Percentiles rank a stretch among this genome's conserved stretches.
phyloP scores from a whole-genome alignment of 2,329 filamentous ascomycete species.

The Cladosporium cucumerinum region DNA sequence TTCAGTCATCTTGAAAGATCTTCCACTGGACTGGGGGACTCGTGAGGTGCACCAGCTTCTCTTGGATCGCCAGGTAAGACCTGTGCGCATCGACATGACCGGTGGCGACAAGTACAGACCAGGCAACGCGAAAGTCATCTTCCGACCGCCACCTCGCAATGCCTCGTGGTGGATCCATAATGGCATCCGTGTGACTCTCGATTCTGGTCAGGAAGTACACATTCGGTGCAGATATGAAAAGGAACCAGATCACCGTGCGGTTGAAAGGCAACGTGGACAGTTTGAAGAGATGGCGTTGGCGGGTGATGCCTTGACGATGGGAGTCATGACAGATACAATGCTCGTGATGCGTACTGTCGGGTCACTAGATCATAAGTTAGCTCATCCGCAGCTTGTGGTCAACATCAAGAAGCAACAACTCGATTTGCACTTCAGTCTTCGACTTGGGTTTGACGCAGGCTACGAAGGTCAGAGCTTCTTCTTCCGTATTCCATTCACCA shows the following conservation, averaged over 20 bases:
- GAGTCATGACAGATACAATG: conserved; percentile 57
- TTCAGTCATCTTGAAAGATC: conserved; percentile 18
- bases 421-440: background rate
- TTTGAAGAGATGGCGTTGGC: background rate
- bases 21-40: conserved; percentile 24
- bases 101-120: background rate
- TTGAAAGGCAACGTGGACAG: background rate
- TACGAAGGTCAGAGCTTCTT: conserved; percentile 19
- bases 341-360: conserved; percentile 54
- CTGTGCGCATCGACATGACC: conserved; percentile 24
- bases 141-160: conserved; percentile 24
- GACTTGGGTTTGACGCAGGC: background rate
- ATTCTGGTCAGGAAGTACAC: background rate
- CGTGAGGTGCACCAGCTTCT: conserved; percentile 23
- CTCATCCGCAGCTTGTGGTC: conserved; percentile 24
- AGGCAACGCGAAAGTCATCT: conserved; percentile 20
- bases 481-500: conserved; percentile 25
- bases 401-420: background rate
- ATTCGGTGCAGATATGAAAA: background rate
- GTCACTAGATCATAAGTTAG: conserved; percentile 17
- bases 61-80: conserved; percentile 17
- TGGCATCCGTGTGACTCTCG: conserved; percentile 14
- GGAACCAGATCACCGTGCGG: background rate
- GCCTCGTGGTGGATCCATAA: conserved; percentile 17
- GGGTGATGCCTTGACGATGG: conserved; percentile 45